phyloP scores from a whole-genome alignment of 75 land plant genomes.

The Chamaecyparis obtusa region DNA sequence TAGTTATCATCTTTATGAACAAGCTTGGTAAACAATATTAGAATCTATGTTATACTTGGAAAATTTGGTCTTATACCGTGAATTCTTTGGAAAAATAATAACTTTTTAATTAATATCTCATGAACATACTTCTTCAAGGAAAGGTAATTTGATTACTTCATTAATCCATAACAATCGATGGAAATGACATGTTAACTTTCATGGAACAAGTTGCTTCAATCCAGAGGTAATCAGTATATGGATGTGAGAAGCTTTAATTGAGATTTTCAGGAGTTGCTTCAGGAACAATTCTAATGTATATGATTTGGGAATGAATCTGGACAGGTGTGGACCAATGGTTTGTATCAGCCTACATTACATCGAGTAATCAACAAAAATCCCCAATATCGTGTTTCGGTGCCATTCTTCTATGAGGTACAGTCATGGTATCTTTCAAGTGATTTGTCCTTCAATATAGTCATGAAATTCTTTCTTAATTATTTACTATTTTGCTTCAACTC shows the following conservation, averaged over 20 bases:
- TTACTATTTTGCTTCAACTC: neutral
- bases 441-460: neutral
- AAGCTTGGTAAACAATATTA: neutral
- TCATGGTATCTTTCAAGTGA: neutral
- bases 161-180: neutral
- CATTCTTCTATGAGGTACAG: constrained; percentile 89
- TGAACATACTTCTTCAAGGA: neutral
- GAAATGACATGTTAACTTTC: neutral
- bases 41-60: neutral
- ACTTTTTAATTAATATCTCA: neutral
- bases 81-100: neutral
- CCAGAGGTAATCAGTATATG: neutral
- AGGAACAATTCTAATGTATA: constrained; percentile 5
- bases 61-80: neutral
- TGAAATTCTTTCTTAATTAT: neutral
- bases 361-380: constrained; percentile 76
- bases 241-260: neutral
- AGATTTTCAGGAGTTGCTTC: neutral
- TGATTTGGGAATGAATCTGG: neutral
- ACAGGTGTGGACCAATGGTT: constrained; percentile 86
- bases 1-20: neutral
- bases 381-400: constrained; percentile 77
- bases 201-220: neutral
- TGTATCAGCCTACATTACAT: constrained; percentile 86
- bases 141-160: neutral